Evolutionary conservation across 148 eudicot genomes (phyloP).

Genomic region (Rhododendron kiyosumense): DNA sequence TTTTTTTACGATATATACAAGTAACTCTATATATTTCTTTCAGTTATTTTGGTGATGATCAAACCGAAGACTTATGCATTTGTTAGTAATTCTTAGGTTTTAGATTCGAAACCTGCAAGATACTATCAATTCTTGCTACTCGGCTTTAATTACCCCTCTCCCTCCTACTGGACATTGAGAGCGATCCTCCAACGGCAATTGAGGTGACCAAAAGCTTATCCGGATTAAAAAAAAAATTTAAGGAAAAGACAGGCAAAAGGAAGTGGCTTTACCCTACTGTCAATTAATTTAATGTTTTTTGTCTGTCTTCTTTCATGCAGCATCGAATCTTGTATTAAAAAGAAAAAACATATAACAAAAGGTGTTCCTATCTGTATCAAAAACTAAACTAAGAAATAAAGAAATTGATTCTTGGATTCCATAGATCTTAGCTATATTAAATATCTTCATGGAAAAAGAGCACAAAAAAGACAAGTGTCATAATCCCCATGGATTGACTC

Average conservation of each 20-base stretch:
- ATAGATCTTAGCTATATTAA: not conserved
- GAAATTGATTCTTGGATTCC: not conserved
- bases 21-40: not conserved
- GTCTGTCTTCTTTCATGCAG: constrained; percentile 1
- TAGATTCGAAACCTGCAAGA: not conserved
- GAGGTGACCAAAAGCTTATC: too few species aligned
- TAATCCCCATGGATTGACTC: not conserved
- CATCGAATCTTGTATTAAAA: constrained; percentile 1
- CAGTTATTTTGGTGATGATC: not conserved
- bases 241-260: not conserved
- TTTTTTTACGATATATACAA: not conserved
- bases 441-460: not conserved
- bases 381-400: not conserved
- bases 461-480: not conserved
- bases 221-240: too few species aligned
- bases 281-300: not conserved
- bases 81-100: not conserved
- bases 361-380: not conserved
- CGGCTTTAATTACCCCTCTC: not conserved
- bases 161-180: not conserved
- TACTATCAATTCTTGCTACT: not conserved
- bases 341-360: not conserved
- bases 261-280: not conserved
- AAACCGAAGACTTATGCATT: not conserved
- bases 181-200: not conserved